Evolutionary conservation across 257 asterid genomes (phyloP).

Genomic region (Nemophila menziesii): DNA sequence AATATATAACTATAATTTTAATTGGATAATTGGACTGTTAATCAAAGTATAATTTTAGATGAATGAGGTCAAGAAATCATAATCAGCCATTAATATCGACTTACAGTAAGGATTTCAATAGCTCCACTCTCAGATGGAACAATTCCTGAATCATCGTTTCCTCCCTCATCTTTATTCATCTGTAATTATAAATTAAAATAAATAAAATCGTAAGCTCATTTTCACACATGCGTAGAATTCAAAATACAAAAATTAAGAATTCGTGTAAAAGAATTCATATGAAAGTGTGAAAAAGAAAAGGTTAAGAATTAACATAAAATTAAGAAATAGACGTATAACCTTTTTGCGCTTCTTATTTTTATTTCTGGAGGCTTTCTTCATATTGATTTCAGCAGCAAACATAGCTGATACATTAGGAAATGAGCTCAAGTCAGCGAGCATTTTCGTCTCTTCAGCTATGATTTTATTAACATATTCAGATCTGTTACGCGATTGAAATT

Average conservation of each 20-base stretch:
- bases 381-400: constrained; percentile 7
- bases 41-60: neutral
- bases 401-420: neutral
- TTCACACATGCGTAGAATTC: too few species aligned
- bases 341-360: neutral
- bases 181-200: neutral
- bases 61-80: neutral
- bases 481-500: too few species aligned
- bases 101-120: neutral
- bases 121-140: neutral
- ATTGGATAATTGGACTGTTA: too few species aligned
- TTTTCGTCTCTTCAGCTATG: neutral
- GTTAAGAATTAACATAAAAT: too few species aligned
- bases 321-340: neutral
- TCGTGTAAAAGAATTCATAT: too few species aligned
- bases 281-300: neutral
- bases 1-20: too few species aligned
- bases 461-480: neutral
- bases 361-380: neutral
- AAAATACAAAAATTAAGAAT: too few species aligned
- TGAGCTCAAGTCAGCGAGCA: neutral
- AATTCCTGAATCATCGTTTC: neutral
- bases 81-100: neutral
- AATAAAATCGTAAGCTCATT: neutral
- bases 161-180: neutral